phyloP scores from a whole-genome alignment of 2,329 filamentous ascomycete genomes.

The Nakataea oryzae region DNA sequence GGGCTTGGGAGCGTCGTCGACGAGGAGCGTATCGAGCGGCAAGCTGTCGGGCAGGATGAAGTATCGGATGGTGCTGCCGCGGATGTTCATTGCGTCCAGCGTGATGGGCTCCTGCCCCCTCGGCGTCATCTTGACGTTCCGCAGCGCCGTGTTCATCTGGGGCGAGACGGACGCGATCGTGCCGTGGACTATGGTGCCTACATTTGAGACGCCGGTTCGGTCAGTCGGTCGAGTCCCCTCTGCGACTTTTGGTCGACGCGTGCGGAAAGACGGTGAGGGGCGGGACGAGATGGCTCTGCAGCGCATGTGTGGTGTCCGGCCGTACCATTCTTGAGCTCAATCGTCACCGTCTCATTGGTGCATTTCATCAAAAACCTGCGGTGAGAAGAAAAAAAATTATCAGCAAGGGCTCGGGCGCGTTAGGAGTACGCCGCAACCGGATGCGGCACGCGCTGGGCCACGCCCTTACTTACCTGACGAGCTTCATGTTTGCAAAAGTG shows the following conservation, averaged over 20 bases:
- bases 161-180: constrained; percentile 95
- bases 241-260: neutral
- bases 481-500: constrained; percentile 63
- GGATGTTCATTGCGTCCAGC: constrained; percentile 92
- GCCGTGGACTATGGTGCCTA: constrained; percentile 90
- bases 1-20: constrained; percentile 94
- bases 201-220: constrained; percentile 6
- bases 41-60: constrained; percentile 93
- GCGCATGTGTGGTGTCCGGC: constrained; percentile 1
- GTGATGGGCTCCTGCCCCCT: constrained; percentile 79
- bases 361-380: constrained; percentile 97
- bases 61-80: constrained; percentile 92
- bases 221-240: neutral
- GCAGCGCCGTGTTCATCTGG: constrained; percentile 96
- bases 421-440: neutral
- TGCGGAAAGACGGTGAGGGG: neutral
- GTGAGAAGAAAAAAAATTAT: constrained; percentile 7
- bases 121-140: constrained; percentile 92
- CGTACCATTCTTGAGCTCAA: constrained; percentile 95
- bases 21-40: constrained; percentile 86
- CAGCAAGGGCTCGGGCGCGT: neutral
- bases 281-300: neutral
- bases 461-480: constrained; percentile 66
- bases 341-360: constrained; percentile 94
- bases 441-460: neutral